Base-by-base conservation (phyloP, 805 yeast species). In the Kodamaea lidongshanica region DNA sequence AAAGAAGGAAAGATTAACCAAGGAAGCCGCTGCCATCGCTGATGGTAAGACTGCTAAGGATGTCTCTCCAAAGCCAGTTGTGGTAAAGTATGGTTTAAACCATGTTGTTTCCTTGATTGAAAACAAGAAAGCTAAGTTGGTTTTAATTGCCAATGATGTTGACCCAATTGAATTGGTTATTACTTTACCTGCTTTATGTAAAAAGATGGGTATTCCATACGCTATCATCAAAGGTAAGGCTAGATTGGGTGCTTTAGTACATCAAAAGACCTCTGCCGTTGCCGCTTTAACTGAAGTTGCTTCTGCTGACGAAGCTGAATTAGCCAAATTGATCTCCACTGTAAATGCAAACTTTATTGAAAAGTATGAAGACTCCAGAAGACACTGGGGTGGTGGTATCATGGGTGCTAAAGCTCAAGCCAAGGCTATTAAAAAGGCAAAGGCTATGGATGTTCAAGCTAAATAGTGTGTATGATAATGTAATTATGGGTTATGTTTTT, bases 351-450 rank as follows among this genome's bases (percentile, higher is more conserved):
- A 86, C 92, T 89, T 81, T 70, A 65, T 69, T 54, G 95, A 84
- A 62, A 85, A 86, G 72, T 85, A 80, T 82, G 96, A 89, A 61
- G 96, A 92, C 54, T 60, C 75, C 62, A 89, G 94, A 79, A 87
- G 85, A 74, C 95, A 86, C 81, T 89, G 98, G 98, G 97, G 97
- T 77, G 98, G 98, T 76, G 98, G 98, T 77, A 61, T 86, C 67
- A 73, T 92, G 77, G 96, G 97, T 67, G 71, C 82, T 54, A 92
- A 89, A 76, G 86, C 96, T 58, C 76, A 74, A 56, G 92, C 79
- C 59, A 85, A 81, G 74, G 61, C 66, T 45, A 88, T 76, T 52
- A 84, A 83, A 79, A 78, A 66, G 58, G 79, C 77, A 47, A 77
- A 71, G 68, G 67, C 70, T 50, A 48, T 70, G 50, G 62, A 54